These are phyloP conservation scores for Pichia sporocuriosa DNA, from an alignment of 805 yeast genomes.

Conservation along the genomic window DNA sequence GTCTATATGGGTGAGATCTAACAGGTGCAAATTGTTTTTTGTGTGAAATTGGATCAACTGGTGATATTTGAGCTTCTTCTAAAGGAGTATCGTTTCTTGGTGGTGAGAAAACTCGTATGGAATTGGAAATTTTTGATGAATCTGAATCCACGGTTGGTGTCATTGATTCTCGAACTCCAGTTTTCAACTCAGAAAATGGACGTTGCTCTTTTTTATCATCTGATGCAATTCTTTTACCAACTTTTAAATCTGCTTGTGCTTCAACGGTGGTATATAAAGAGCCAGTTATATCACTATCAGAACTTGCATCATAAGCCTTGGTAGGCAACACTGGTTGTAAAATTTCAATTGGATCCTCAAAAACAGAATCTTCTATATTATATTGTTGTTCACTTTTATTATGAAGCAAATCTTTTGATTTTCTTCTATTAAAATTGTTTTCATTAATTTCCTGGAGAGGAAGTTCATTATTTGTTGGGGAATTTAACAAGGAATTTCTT, in stretches of 20 bases:
- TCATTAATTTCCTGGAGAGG: background rate
- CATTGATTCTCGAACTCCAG: background rate
- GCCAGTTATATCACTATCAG: conserved; percentile 7
- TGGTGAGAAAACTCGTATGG: background rate
- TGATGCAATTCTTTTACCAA: background rate
- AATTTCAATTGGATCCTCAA: conserved; percentile 27
- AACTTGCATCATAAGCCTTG: conserved; percentile 7
- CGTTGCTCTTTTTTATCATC: background rate
- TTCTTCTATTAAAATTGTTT: conserved; percentile 10
- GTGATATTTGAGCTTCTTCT: background rate
- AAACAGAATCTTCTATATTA: conserved; percentile 17
- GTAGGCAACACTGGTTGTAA: conserved; percentile 3
- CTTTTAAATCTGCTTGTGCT: conserved; percentile 2
- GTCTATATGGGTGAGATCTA: background rate
- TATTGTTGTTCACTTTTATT: conserved; percentile 4
- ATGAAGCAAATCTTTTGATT: conserved; percentile 9
- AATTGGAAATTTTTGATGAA: background rate
- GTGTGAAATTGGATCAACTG: background rate
- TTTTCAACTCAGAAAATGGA: background rate
- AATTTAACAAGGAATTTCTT: conserved; percentile 25
- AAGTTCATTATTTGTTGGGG: conserved; percentile 18
- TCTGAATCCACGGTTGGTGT: background rate
- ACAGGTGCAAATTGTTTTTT: background rate
- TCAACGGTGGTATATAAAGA: conserved; percentile 8
- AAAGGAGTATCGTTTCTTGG: background rate